Evolutionary conservation across 2,329 filamentous ascomycete species (phyloP).

Genomic region (Aspergillus arachidicola): DNA sequence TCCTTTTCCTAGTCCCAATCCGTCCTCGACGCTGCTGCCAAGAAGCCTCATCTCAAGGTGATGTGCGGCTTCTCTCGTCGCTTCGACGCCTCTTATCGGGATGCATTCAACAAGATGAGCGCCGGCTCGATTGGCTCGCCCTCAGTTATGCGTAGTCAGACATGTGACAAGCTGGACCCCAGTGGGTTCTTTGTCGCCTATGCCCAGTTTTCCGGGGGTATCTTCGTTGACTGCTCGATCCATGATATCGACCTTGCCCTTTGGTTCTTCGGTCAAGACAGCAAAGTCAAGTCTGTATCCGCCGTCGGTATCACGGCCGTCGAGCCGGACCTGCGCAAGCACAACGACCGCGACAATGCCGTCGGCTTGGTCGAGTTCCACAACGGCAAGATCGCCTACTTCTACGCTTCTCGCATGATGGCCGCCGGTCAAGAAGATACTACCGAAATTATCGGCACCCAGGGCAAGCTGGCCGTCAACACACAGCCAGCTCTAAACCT

Average conservation of each 20-base stretch:
- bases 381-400: slow-evolving; percentile 64
- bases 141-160: slow-evolving; percentile 65
- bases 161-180: slow-evolving; percentile 67
- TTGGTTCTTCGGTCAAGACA: slow-evolving; percentile 64
- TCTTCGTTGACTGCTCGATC: slow-evolving; percentile 72
- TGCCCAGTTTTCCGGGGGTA: slow-evolving; percentile 66
- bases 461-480: slow-evolving; percentile 66
- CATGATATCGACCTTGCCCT: slow-evolving; percentile 70
- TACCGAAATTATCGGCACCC: slow-evolving; percentile 69
- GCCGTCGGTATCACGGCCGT: slow-evolving; percentile 63
- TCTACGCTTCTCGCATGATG: slow-evolving; percentile 68
- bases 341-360: slow-evolving; percentile 65
- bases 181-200: slow-evolving; percentile 70
- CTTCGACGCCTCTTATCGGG: slow-evolving; percentile 67
- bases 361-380: slow-evolving; percentile 68
- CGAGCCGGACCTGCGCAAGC: slow-evolving; percentile 58
- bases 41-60: slow-evolving; percentile 63
- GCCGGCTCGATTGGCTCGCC: slow-evolving; percentile 61
- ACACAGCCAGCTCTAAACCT: slow-evolving; percentile 59
- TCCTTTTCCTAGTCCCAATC: slow-evolving; percentile 53
- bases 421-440: slow-evolving; percentile 68
- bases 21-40: slow-evolving; percentile 60
- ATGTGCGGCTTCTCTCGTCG: slow-evolving; percentile 68
- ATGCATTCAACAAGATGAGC: slow-evolving; percentile 57
- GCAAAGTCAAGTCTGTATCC: slow-evolving; percentile 57